These are phyloP conservation scores for Gelatoporia subvermispora DNA, from an alignment of 768 basidiomycete genomes.

Conservation along the genomic window DNA sequence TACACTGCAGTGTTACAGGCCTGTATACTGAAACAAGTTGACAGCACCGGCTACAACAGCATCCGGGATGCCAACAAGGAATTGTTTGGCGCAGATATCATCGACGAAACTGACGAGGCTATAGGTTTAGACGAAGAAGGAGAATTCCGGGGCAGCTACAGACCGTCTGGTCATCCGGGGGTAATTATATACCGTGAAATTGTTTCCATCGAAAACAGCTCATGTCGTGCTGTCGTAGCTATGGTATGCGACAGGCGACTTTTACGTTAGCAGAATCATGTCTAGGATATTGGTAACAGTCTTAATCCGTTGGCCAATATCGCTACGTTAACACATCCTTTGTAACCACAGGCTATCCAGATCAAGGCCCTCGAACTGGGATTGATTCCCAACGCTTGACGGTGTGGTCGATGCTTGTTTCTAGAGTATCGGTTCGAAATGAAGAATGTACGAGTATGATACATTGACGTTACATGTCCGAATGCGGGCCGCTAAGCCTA, in stretches of 20 bases:
- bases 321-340: background rate
- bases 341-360: slow-evolving; percentile 24
- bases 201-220: background rate
- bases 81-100: slow-evolving; percentile 32
- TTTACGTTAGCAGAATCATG: slow-evolving; percentile 24
- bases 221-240: slow-evolving; percentile 21
- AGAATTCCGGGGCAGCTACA: slow-evolving; percentile 32
- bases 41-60: slow-evolving; percentile 29
- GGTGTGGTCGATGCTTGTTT: too few relatives aligned
- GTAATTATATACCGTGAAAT: slow-evolving; percentile 12
- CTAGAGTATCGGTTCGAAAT: too few relatives aligned
- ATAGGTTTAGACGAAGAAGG: slow-evolving; percentile 42
- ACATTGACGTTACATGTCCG: too few relatives aligned
- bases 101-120: slow-evolving; percentile 24
- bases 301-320: background rate
- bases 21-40: background rate
- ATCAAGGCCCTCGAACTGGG: slow-evolving; percentile 32
- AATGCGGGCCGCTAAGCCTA: too few relatives aligned
- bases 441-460: too few relatives aligned
- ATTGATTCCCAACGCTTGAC: background rate
- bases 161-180: slow-evolving; percentile 39
- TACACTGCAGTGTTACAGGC: background rate
- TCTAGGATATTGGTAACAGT: slow-evolving; percentile 34
- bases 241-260: slow-evolving; percentile 38
- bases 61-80: slow-evolving; percentile 26